Evolutionary conservation across 2,329 filamentous ascomycete genomes (phyloP), one percentile per base, ranked within the genome.

Genomic region (Colletotrichum higginsianum): DNA sequence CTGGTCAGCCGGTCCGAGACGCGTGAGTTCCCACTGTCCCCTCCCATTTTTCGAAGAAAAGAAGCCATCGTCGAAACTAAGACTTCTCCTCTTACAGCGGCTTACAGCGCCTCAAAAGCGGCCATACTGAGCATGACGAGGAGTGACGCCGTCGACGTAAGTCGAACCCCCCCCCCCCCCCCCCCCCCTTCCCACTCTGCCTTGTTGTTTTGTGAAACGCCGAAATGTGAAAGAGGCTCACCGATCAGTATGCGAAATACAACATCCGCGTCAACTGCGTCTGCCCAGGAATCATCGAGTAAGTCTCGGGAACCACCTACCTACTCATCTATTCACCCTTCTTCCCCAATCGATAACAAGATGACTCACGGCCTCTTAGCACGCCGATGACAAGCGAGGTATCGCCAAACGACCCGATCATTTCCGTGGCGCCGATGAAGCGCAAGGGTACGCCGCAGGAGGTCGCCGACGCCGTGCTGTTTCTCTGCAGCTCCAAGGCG

Each of bases 201-300:
- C 5, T 8, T 35, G 30, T 9, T 35, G 8, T 11, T 7, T 35
- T 35, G 9, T 35, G 30, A 9, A 9, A 35, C 1, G 1, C 9
- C 30, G 30, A 35, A 35, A 35, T 35, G 8, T 35, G 30, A 35
- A 35, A 35, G 30, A 35, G 30, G 30, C 30, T 35, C 9, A 35
- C 9, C 30, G 8, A 35, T 35, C 47, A 85, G 83, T 86, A 86
- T 73, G 80, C 83, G 3, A 79, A 83, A 46, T 77, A 85, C 47
- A 81, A 82, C 46, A 85, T 87, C 67, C 75, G 84, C 3, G 78
- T 86, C 55, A 86, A 86, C 65, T 84, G 81, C 62, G 82, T 86
- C 16, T 86, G 84, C 67, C 84, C 84, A 2, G 84, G 85, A 21
- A 77, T 86, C 2, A 84, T 84, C n/a, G 81, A 81, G 81, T 81